These are phyloP conservation scores for Neurospora cerealis DNA, from an alignment of 495 filamentous ascomycete species.

Conservation along the genomic window DNA sequence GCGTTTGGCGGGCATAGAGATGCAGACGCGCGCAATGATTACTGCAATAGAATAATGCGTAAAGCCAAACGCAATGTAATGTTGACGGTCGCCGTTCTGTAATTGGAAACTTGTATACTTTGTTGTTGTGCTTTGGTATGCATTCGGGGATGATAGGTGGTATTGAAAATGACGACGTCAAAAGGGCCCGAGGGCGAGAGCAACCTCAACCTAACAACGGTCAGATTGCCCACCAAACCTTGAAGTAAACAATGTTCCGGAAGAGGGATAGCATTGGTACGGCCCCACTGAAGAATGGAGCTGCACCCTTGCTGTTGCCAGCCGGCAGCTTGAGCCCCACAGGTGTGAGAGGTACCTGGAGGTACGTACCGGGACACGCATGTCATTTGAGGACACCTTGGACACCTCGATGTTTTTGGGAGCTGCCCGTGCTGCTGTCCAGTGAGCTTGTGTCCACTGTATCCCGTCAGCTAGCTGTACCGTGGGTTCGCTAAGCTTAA, in stretches of 20 bases:
- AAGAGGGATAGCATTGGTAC: constrained; percentile 11
- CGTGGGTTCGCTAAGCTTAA: not conserved
- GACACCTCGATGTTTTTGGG: not conserved
- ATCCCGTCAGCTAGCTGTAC: not conserved
- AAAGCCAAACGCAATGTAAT: not conserved
- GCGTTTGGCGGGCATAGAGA: constrained; percentile 20
- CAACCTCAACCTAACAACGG: not conserved
- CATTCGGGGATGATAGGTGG: not conserved
- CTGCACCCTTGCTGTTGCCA: not conserved
- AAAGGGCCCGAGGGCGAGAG: not conserved
- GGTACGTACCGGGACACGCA: not conserved
- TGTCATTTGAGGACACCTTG: constrained; percentile 18
- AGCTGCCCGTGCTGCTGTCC: not conserved
- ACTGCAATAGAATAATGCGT: not conserved
- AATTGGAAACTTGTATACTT: not conserved
- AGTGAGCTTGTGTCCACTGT: not conserved
- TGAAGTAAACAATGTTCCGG: constrained; percentile 26
- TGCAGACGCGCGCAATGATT: constrained; percentile 1
- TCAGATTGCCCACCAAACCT: not conserved
- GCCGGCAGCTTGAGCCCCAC: not conserved
- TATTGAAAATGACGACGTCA: not conserved
- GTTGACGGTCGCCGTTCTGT: not conserved
- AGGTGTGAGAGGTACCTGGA: not conserved
- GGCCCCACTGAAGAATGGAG: not conserved
- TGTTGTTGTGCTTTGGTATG: not conserved